phyloP scores from a whole-genome alignment of 2,329 filamentous ascomycete genomes.

The Penicillium crustosum region DNA sequence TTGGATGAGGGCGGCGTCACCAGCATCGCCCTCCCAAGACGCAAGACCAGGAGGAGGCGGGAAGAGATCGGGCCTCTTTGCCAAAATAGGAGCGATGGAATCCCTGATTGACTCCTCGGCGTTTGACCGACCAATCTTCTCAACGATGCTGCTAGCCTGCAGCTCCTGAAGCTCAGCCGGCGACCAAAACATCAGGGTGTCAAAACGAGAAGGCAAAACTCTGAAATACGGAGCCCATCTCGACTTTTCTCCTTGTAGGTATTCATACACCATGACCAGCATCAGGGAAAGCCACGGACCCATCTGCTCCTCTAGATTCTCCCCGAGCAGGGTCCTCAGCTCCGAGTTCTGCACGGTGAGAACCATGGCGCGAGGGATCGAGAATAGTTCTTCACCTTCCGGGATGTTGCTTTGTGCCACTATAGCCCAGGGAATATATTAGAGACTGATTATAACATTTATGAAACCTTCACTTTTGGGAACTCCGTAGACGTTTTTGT shows the following conservation, averaged over 20 bases:
- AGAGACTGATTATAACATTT: slow-evolving; percentile 19
- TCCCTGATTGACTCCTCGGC: slow-evolving; percentile 69
- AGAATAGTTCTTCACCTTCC: slow-evolving; percentile 76
- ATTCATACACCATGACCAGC: slow-evolving; percentile 77
- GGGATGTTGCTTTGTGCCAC: slow-evolving; percentile 70
- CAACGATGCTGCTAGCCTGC: slow-evolving; percentile 72
- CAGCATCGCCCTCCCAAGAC: slow-evolving; percentile 41
- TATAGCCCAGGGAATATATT: slow-evolving; percentile 39
- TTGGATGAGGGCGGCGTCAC: slow-evolving; percentile 51
- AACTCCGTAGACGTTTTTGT: slow-evolving; percentile 20
- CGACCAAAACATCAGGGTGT: slow-evolving; percentile 90
- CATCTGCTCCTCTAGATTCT: slow-evolving; percentile 51
- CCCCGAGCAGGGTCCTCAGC: slow-evolving; percentile 58
- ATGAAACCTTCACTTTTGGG: slow-evolving; percentile 13
- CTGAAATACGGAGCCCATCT: slow-evolving; percentile 76
- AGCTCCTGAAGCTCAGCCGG: slow-evolving; percentile 67
- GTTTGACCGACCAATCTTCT: slow-evolving; percentile 71
- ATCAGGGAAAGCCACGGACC: slow-evolving; percentile 63
- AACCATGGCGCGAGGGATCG: slow-evolving; percentile 69
- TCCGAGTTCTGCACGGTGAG: slow-evolving; percentile 72
- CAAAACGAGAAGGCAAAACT: slow-evolving; percentile 69
- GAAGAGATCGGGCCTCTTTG: slow-evolving; percentile 44
- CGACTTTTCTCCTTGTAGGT: slow-evolving; percentile 59
- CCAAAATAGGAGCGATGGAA: slow-evolving; percentile 55
- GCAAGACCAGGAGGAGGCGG: slow-evolving; percentile 40